A percentile compares a stretch with the other conserved stretches of the same genome.
phyloP scores from a whole-genome alignment of 345 rosid genomes.

The Linum tenue region DNA sequence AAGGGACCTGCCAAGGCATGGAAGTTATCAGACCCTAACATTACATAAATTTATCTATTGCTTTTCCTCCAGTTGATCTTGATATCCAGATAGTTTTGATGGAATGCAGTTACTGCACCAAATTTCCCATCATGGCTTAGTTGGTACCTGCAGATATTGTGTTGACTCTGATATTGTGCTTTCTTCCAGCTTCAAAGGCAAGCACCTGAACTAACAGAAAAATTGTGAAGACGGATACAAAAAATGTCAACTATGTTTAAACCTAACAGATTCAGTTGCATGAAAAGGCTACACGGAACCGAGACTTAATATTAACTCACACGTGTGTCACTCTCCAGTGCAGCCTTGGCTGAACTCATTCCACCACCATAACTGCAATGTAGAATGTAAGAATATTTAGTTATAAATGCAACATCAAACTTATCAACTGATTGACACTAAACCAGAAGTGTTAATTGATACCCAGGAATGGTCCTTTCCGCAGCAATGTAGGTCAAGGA shows the following conservation, averaged over 20 bases:
- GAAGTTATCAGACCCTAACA: not conserved
- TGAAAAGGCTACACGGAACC: not conserved
- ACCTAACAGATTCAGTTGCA: too few species aligned
- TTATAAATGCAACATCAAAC: not conserved
- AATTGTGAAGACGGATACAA: not conserved
- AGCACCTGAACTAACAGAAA: constrained; percentile 38
- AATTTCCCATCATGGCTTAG: too few species aligned
- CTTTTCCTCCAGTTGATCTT: too few species aligned
- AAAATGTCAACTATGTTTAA: too few species aligned
- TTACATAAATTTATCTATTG: too few species aligned
- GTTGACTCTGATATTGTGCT: constrained; percentile 57
- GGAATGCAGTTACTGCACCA: too few species aligned
- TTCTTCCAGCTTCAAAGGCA: constrained; percentile 73
- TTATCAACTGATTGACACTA: not conserved
- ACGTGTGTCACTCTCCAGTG: constrained; percentile 87
- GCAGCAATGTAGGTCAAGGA: constrained; percentile 96
- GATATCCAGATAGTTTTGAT: too few species aligned
- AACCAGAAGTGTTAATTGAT: constrained; percentile 6
- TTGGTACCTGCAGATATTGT: constrained; percentile 56
- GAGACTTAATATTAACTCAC: constrained; percentile 26
- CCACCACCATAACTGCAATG: constrained; percentile 87
- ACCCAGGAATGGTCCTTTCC: constrained; percentile 93
- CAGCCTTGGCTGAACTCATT: constrained; percentile 97
- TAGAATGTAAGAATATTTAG: constrained; percentile 4
- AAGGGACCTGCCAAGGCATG: constrained; percentile 41